Conservation (phyloP, 768 basidiomycete genomes). For the Russula sp. region DNA sequence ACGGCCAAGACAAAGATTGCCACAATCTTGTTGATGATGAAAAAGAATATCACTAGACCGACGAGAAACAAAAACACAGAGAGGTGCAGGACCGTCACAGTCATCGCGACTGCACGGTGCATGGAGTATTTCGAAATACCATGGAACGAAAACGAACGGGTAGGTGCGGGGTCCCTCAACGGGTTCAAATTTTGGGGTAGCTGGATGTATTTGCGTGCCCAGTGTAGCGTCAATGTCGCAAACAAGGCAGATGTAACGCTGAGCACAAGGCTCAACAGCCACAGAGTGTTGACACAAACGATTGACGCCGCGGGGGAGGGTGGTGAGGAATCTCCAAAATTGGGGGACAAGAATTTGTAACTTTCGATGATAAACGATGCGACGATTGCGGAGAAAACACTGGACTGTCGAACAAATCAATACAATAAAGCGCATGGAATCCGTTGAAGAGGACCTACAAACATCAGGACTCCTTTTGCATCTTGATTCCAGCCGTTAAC, state of each 20-base stretch:
- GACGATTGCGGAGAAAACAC: slow-evolving; percentile 23
- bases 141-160: slow-evolving; percentile 22
- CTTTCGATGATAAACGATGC: slow-evolving; percentile 21
- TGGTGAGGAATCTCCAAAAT: neutral
- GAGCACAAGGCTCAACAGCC: slow-evolving; percentile 15
- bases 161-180: slow-evolving; percentile 33
- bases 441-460: slow-evolving; percentile 4
- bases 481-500: slow-evolving; percentile 13
- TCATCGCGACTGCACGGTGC: neutral
- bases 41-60: neutral
- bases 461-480: slow-evolving; percentile 11
- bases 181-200: slow-evolving; percentile 24
- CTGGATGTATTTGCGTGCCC: slow-evolving; percentile 8
- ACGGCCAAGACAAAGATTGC: neutral
- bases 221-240: slow-evolving; percentile 10
- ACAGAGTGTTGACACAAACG: slow-evolving; percentile 7
- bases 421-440: no score
- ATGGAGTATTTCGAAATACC: neutral
- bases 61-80: neutral
- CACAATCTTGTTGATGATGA: neutral
- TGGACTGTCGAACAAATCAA: slow-evolving; percentile 9
- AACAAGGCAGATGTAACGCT: slow-evolving; percentile 11
- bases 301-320: neutral
- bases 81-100: slow-evolving; percentile 25
- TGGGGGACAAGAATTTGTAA: slow-evolving; percentile 11